phyloP scores from a whole-genome alignment of 495 filamentous ascomycete species.

The Daldinia caldariorum region DNA sequence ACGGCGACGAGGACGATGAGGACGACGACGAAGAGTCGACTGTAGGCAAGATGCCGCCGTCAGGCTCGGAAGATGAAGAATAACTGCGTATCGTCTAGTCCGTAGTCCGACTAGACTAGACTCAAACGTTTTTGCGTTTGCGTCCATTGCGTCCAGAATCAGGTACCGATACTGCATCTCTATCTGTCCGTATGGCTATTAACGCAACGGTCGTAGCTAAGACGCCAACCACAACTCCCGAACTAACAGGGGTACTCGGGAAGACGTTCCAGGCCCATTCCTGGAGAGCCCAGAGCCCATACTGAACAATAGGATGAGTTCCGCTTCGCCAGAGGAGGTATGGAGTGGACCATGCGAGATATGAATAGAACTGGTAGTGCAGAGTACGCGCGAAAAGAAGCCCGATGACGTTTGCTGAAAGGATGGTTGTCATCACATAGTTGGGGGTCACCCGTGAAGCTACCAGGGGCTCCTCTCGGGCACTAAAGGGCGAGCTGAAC shows the following conservation, averaged over 20 bases:
- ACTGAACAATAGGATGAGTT: conserved; percentile 76
- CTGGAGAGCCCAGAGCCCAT: conserved; percentile 79
- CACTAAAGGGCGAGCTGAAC: conserved; percentile 62
- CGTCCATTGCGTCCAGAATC: conserved; percentile 11
- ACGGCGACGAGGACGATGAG: conserved; percentile 49
- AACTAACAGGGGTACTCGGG: conserved; percentile 87
- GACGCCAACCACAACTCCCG: conserved; percentile 75
- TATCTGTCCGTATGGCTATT: conserved; percentile 47
- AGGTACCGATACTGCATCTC: conserved; percentile 33
- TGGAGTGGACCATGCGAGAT: conserved; percentile 90
- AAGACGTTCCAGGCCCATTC: conserved; percentile 98
- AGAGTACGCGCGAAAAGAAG: conserved; percentile 90
- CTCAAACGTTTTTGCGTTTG: conserved; percentile 40
- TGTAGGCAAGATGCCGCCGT: conserved; percentile 83
- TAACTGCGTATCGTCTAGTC: conserved; percentile 28
- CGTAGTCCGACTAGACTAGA: conserved; percentile 6
- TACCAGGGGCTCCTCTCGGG: conserved; percentile 62
- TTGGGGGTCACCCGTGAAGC: conserved; percentile 70
- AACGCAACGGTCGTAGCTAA: conserved; percentile 72
- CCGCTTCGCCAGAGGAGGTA: conserved; percentile 88
- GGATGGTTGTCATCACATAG: conserved; percentile 80
- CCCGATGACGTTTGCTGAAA: conserved; percentile 83
- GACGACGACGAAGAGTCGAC: conserved; percentile 79
- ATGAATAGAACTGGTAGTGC: conserved; percentile 98
- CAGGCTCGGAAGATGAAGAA: conserved; percentile 68